Evolutionary conservation across 345 rosid genomes (phyloP), one percentile per base, ranked within the genome.

Genomic region (Anastatica hierochuntica): DNA sequence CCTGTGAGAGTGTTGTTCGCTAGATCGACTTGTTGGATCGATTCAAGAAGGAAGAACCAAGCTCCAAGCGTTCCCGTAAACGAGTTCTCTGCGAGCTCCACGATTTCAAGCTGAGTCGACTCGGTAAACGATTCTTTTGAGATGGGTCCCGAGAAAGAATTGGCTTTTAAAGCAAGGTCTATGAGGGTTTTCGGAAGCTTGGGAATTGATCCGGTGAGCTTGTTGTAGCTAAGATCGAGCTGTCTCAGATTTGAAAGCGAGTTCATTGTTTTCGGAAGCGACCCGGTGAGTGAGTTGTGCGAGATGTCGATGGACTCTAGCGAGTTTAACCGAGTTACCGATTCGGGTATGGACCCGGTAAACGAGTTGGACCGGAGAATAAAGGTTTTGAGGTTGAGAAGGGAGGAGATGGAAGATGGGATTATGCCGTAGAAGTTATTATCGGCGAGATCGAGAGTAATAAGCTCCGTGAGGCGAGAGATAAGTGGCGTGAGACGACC

Each of bases 21-120:
- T 19, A 90, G 66, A 65, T 90, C 77, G 4, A 82, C 74, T 37
- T 90, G 96, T 43, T 90, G 98, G 41, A 90, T 40, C 10, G 80
- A 77, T 9, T 92, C 83, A 2, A 80, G 52, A 7, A 70, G 77
- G 8, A 90, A 79, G 72, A 90, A 80, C 98, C 98, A 90, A 1
- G 82, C 42, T 53, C 71, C 78, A 0, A 90, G 70, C 1, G 74
- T 70, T 19, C 98, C 96, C 6, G 75, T 38, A 68, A 90, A 61
- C 15, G 84, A 82, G 78, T 87, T 90, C 48, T 84, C 88, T 1
- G 88, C 70, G 53, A 90, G 88, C 59, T 90, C 98, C 46, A 84
- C 53, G 3, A 90, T 88, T 61, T 75, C 96, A 12, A 90, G 43
- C 74, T 66, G 85, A 58, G 72, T 60, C 59, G 79, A 52, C 59